These are phyloP conservation scores for Jatropha curcas DNA, from an alignment of 345 rosid genomes.

Conservation along the genomic window DNA sequence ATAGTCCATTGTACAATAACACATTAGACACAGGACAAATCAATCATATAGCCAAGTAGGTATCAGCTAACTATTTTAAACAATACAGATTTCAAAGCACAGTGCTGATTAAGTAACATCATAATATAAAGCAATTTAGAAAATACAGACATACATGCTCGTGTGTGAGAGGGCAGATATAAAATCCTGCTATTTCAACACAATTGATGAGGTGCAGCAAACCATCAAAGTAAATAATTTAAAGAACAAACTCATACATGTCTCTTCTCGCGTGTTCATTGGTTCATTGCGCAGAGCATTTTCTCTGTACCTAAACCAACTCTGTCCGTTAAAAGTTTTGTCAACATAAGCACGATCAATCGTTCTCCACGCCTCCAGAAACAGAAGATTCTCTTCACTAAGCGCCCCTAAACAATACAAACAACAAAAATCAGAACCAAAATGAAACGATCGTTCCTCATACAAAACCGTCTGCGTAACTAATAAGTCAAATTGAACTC, in stretches of 20 bases:
- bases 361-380: constrained; percentile 95
- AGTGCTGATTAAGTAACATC: neutral
- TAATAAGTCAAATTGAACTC: constrained; percentile 33
- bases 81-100: neutral
- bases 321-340: constrained; percentile 90
- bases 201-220: constrained; percentile 8
- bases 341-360: constrained; percentile 92
- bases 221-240: neutral
- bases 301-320: constrained; percentile 98
- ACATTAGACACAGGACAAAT: neutral
- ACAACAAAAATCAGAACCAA: constrained; percentile 10
- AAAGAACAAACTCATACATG: constrained; percentile 47
- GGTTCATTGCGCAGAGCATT: constrained; percentile 81
- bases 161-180: neutral
- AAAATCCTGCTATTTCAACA: neutral
- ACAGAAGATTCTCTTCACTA: constrained; percentile 79
- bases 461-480: neutral
- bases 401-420: constrained; percentile 58
- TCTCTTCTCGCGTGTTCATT: constrained; percentile 85
- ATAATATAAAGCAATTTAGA: neutral
- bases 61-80: neutral
- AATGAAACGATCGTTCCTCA: constrained; percentile 6
- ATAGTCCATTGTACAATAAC: neutral
- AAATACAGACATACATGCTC: neutral
- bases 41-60: neutral